phyloP scores from a whole-genome alignment of 345 rosid genomes.

The Kernera saxatilis region DNA sequence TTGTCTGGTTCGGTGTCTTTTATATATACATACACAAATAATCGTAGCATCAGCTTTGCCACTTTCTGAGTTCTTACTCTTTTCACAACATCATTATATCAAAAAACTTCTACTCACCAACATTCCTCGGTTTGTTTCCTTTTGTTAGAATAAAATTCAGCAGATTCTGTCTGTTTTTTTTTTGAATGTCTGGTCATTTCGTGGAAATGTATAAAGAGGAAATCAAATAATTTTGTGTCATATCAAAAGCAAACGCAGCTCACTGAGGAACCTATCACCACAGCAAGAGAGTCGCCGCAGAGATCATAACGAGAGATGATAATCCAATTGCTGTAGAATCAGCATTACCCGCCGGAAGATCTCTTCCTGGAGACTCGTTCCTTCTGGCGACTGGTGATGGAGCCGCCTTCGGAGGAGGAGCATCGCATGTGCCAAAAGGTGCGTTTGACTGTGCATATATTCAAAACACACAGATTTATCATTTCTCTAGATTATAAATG shows the following conservation, averaged over 20 bases:
- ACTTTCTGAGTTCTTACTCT: not conserved
- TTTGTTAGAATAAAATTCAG: not conserved
- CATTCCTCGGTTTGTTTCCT: not conserved
- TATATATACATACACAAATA: not conserved
- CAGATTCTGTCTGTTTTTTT: not conserved
- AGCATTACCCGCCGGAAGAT: constrained; percentile 27
- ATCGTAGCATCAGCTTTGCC: constrained; percentile 1
- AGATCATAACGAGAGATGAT: constrained; percentile 26
- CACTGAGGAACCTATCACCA: constrained; percentile 11
- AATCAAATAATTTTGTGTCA: not conserved
- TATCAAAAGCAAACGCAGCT: not conserved
- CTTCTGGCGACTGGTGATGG: constrained; percentile 66
- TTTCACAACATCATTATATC: not conserved
- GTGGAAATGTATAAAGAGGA: not conserved
- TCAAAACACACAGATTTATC: not conserved
- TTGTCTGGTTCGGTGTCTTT: not conserved
- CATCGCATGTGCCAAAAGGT: constrained; percentile 69
- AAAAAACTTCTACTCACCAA: not conserved
- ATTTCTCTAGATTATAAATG: not conserved
- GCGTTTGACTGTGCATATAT: constrained; percentile 53
- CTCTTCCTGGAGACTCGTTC: not conserved
- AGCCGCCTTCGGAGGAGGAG: constrained; percentile 59
- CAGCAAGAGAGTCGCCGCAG: constrained; percentile 24
- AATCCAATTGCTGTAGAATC: constrained; percentile 31
- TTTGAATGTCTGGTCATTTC: not conserved